Base-by-base conservation (phyloP, 306 rosid genomes). In the Quercus suber region DNA sequence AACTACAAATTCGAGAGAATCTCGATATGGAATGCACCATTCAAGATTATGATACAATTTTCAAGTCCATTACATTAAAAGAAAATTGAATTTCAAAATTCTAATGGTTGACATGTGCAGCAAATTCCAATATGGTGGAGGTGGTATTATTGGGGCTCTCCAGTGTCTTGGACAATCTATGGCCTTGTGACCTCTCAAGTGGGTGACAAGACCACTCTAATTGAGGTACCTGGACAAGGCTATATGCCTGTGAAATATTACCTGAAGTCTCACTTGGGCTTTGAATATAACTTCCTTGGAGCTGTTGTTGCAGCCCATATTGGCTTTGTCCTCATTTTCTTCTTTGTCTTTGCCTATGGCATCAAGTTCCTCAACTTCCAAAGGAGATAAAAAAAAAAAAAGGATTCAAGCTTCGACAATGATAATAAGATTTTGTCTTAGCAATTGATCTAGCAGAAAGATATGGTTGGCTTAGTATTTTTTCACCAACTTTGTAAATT, bases 51-150 rank as follows among this genome's bases (percentile, higher is more conserved):
- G 4, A 27, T 61, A 61, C 27, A 6, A 25, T 25, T 61, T 2
- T 27, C n/a, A 2, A 59, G 67, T 60, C 5, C 19, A 3, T 57
- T 25, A 3, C 21, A 67, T 18, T 4, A 1, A 1, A n/a, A 4
- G 8, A 69, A 53, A 79, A 37, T 37, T 1, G 43, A 37, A 37
- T 37, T 37, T 37, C 23, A n/a, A 59, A 56, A 80, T 31, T 25
- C 28, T 41, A 73, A 55, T 30, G 75, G 21, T 70, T 69, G 5
- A 45, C 56, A 27, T 53, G 4, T 76, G 82, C 88, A 87, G 93
- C 86, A 73, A 84, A 87, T 86, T 67, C 93, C 93, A 52, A 84
- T 86, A 84, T 84, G 93, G 91, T 87, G 89, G 93, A 82, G 88
- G 63, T 89, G 93, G 90, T 89, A 65, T 72, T 83, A 87, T 74